These are phyloP conservation scores for Thelonectria blattea DNA, from an alignment of 2,329 filamentous ascomycete genomes.

Conservation along the genomic window DNA sequence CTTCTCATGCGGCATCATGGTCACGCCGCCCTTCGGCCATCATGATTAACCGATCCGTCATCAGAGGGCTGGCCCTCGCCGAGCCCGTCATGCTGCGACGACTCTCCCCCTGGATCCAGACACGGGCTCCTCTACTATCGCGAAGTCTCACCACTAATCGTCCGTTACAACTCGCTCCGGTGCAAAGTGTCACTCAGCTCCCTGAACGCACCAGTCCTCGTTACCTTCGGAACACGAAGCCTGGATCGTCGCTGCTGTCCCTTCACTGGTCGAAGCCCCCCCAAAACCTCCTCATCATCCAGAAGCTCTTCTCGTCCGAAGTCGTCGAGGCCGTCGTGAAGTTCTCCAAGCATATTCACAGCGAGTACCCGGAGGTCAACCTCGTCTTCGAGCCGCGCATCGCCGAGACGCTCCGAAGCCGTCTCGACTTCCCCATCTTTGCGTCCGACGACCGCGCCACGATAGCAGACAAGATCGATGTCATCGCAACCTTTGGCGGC, in stretches of 20 bases:
- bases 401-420: conserved; percentile 72
- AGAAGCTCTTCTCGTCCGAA: conserved; percentile 62
- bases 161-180: conserved; percentile 42
- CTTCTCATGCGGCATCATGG: conserved; percentile 17
- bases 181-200: conserved; percentile 43
- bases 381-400: conserved; percentile 83
- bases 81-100: conserved; percentile 11
- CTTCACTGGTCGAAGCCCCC: conserved; percentile 61
- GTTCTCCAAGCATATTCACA: conserved; percentile 74
- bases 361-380: conserved; percentile 80
- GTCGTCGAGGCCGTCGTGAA: conserved; percentile 59
- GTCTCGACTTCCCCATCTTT: conserved; percentile 77
- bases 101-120: background rate
- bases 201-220: conserved; percentile 44
- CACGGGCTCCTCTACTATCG: conserved; percentile 15
- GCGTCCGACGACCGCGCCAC: conserved; percentile 55
- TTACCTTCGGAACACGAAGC: conserved; percentile 49
- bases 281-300: conserved; percentile 63
- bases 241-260: conserved; percentile 59
- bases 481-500: conserved; percentile 88
- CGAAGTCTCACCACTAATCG: conserved; percentile 58
- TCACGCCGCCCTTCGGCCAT: conserved; percentile 16
- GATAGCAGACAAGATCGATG: conserved; percentile 81
- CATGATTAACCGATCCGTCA: conserved; percentile 32
- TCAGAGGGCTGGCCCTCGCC: conserved; percentile 25